Percentiles rank a stretch among this genome's conserved stretches.
Conservation (phyloP, 2,329 filamentous ascomycete species). For the Sarocladium oryzae region DNA sequence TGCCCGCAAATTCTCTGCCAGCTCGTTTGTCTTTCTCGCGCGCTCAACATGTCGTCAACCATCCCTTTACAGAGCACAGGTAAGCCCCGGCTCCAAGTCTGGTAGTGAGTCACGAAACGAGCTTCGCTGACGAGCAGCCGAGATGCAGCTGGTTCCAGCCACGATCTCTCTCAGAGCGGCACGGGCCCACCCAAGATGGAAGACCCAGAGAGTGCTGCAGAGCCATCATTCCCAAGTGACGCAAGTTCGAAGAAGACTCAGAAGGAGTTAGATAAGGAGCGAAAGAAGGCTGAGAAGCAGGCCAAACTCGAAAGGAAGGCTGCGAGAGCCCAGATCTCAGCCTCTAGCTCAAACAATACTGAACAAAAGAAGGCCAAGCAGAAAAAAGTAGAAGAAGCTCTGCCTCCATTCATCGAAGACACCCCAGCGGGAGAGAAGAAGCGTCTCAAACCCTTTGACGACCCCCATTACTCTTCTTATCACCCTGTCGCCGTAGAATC, state of each 20-base stretch:
- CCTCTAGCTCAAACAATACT: conserved; percentile 66
- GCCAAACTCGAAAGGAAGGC: conserved; percentile 66
- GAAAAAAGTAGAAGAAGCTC: conserved; percentile 41
- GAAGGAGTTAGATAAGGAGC: conserved; percentile 49
- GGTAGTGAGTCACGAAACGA: too few relatives aligned
- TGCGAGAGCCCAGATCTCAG: conserved; percentile 21
- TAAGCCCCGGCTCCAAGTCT: too few relatives aligned
- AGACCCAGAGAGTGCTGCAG: neutral
- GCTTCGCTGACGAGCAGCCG: too few relatives aligned
- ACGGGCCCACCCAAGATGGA: too few relatives aligned
- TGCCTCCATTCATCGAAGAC: conserved; percentile 65
- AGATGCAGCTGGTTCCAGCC: too few relatives aligned
- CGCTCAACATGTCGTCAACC: too few relatives aligned
- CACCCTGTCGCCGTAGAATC: conserved; percentile 85
- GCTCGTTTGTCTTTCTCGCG: too few relatives aligned
- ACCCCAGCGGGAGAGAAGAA: conserved; percentile 76
- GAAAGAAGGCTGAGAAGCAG: conserved; percentile 47
- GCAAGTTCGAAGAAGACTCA: conserved; percentile 32
- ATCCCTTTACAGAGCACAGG: too few relatives aligned
- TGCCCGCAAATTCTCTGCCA: too few relatives aligned
- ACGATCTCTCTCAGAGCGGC: too few relatives aligned
- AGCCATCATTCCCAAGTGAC: neutral
- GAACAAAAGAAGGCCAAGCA: conserved; percentile 61
- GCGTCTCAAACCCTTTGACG: conserved; percentile 65
- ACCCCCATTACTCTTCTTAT: conserved; percentile 81